phyloP scores from a whole-genome alignment of 352 stramenopile species.

The Phytophthora rubi region DNA sequence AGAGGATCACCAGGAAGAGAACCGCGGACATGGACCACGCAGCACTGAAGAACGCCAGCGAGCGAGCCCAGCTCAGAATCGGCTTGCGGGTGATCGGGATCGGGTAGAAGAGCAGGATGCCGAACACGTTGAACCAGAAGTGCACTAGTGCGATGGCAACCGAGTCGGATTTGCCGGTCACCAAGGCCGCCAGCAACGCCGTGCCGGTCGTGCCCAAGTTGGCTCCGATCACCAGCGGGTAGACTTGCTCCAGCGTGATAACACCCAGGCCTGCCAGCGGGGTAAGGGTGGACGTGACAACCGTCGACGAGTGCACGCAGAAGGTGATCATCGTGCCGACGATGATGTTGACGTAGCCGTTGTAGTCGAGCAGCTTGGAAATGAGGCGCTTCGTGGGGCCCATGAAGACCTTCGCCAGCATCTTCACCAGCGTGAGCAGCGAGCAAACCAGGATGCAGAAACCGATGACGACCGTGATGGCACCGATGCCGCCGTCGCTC shows the following conservation, averaged over 20 bases:
- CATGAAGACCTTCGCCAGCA: constrained; percentile 73
- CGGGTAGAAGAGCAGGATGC: constrained; percentile 92
- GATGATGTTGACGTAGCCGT: constrained; percentile 90
- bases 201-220: constrained; percentile 93
- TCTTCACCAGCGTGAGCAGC: constrained; percentile 55
- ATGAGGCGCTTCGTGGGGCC: constrained; percentile 87
- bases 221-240: constrained; percentile 91
- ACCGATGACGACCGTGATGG: constrained; percentile 51
- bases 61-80: constrained; percentile 73
- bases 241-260: constrained; percentile 89
- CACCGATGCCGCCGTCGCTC: constrained; percentile 52
- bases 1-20: constrained; percentile 57
- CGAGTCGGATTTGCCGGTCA: constrained; percentile 77
- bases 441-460: constrained; percentile 57
- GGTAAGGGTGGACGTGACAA: constrained; percentile 91
- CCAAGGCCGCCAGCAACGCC: constrained; percentile 85
- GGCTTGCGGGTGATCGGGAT: constrained; percentile 49
- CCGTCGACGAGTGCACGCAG: constrained; percentile 89
- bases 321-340: constrained; percentile 89
- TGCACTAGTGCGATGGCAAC: constrained; percentile 92
- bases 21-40: constrained; percentile 62
- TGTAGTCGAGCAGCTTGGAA: constrained; percentile 88
- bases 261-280: constrained; percentile 90
- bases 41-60: constrained; percentile 71
- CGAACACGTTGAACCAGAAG: constrained; percentile 93